Evolutionary conservation across 495 filamentous ascomycete species (phyloP).

Genomic region (Beverwykella pulmonaria): DNA sequence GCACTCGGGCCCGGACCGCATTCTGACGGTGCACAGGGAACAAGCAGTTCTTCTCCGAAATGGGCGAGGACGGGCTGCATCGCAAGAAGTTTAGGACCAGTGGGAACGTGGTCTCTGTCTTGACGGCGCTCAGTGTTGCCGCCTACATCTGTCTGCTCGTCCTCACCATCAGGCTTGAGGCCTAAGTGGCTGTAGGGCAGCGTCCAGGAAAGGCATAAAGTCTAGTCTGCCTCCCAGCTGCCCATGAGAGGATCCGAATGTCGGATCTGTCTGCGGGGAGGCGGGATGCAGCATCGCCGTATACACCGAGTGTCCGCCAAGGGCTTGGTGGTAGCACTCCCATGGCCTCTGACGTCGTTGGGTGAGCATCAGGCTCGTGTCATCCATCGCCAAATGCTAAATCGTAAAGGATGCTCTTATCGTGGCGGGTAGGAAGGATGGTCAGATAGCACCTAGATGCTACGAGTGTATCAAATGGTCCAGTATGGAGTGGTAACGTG

Average conservation of each 20-base stretch:
- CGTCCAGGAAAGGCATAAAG: not conserved
- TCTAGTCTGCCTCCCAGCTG: not conserved
- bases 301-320: conserved; percentile 24
- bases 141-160: conserved; percentile 80
- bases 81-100: conserved; percentile 86
- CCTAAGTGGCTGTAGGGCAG: conserved; percentile 20
- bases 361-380: not conserved
- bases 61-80: conserved; percentile 66
- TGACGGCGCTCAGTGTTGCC: conserved; percentile 78
- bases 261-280: conserved; percentile 1
- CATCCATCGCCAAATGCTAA: too few species aligned
- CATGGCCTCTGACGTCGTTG: conserved; percentile 6
- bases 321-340: conserved; percentile 31
- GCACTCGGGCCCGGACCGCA: not conserved
- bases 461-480: not conserved
- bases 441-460: not conserved
- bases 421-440: not conserved
- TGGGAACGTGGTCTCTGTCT: conserved; percentile 72
- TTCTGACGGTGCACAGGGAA: conserved; percentile 56
- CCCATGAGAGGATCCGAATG: conserved; percentile 9
- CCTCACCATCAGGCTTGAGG: conserved; percentile 60
- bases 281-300: not conserved
- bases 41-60: conserved; percentile 84
- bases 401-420: not conserved
- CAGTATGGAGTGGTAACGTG: not conserved